Evolutionary conservation across 2,329 filamentous ascomycete genomes (phyloP).

Genomic region (Trichoderma polysporum): DNA sequence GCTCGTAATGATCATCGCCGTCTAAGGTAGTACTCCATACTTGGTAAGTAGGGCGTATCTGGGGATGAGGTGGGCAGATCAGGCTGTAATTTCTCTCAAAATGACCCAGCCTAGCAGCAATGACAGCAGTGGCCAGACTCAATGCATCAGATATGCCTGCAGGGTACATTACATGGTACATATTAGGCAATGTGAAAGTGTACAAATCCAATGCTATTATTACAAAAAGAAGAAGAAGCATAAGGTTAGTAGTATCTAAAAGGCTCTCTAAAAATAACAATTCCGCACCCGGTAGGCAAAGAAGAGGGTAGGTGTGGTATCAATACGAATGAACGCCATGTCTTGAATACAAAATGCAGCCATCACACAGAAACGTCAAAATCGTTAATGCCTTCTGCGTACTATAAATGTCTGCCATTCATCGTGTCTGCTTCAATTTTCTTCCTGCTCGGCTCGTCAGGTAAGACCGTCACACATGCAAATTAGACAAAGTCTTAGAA

Average conservation of each 20-base stretch:
- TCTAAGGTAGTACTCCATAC: background rate
- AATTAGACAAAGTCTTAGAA: conserved; percentile 46
- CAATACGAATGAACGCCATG: conserved; percentile 33
- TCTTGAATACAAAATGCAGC: conserved; percentile 23
- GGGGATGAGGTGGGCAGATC: background rate
- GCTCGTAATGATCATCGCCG: background rate
- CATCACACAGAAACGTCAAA: conserved; percentile 23
- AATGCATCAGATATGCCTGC: background rate
- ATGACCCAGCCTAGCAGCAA: background rate
- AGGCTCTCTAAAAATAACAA: conserved; percentile 10
- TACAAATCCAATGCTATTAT: conserved; percentile 19
- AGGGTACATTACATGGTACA: background rate
- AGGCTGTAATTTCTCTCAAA: background rate
- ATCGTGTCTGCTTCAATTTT: conserved; percentile 11
- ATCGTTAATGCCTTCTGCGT: conserved; percentile 24
- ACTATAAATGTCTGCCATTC: conserved; percentile 1
- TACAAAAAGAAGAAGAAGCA: conserved; percentile 21
- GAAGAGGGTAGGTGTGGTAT: conserved; percentile 34
- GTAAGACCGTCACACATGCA: background rate
- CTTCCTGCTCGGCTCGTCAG: background rate
- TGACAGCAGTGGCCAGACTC: background rate
- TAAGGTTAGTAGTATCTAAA: background rate
- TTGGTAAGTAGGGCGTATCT: too few species aligned
- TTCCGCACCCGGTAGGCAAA: conserved; percentile 19
- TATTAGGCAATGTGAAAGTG: background rate